These are phyloP conservation scores for Septoria linicola DNA, from an alignment of 2,329 filamentous ascomycete species.

Conservation along the genomic window DNA sequence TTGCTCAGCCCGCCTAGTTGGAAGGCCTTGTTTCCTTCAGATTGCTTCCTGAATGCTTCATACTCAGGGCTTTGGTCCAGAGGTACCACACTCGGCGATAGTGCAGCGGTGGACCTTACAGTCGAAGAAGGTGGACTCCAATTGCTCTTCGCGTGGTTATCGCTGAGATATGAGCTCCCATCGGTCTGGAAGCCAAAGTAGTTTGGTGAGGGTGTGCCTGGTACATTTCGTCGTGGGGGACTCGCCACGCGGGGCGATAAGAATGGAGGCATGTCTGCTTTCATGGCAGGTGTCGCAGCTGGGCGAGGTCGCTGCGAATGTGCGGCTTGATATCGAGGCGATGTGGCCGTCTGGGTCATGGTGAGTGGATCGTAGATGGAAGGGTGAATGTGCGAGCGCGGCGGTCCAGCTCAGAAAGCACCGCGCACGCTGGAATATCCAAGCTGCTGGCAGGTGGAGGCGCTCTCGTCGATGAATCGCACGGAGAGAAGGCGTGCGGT, in stretches of 20 bases:
- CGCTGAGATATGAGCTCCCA: slow-evolving; percentile 55
- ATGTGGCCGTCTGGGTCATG: slow-evolving; percentile 31
- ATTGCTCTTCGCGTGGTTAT: slow-evolving; percentile 63
- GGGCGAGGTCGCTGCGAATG: slow-evolving; percentile 11
- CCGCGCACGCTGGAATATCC: no score
- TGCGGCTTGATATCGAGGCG: slow-evolving; percentile 26
- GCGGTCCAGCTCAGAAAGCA: background rate
- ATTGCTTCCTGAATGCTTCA: slow-evolving; percentile 72
- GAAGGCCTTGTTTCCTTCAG: slow-evolving; percentile 59
- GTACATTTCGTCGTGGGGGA: slow-evolving; percentile 23
- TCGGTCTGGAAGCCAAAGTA: slow-evolving; percentile 79
- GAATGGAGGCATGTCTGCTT: slow-evolving; percentile 34
- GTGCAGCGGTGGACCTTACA: slow-evolving; percentile 66
- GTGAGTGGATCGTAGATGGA: slow-evolving; percentile 1
- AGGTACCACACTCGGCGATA: slow-evolving; percentile 67
- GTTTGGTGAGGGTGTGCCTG: slow-evolving; percentile 63
- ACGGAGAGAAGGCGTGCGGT: no score
- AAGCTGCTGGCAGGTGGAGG: no score
- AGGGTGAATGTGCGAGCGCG: background rate
- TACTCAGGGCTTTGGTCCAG: slow-evolving; percentile 78
- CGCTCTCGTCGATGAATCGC: no score
- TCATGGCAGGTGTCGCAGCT: slow-evolving; percentile 24
- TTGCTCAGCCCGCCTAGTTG: slow-evolving; percentile 44
- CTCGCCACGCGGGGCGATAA: slow-evolving; percentile 29
- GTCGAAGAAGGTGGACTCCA: slow-evolving; percentile 73